Conservation (phyloP, 805 yeast species). For the Maudiozyma bulderi region DNA sequence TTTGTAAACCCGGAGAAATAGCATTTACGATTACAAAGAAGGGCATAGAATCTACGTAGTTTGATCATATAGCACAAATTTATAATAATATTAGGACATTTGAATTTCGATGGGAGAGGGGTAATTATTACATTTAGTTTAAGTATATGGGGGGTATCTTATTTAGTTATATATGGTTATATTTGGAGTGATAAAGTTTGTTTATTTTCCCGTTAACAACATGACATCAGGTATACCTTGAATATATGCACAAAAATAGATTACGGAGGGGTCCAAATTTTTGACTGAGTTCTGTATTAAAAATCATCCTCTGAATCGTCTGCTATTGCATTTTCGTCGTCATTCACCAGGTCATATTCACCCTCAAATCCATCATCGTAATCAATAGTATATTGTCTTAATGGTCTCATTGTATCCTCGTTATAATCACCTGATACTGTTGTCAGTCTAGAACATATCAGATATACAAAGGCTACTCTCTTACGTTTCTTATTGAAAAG, state of each 20-base stretch:
- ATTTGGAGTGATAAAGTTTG: too few species aligned
- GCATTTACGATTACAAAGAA: constrained; percentile 17
- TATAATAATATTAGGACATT: background rate
- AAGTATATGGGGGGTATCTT: background rate
- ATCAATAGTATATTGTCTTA: constrained; percentile 30
- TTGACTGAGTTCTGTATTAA: background rate
- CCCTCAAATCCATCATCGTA: constrained; percentile 33
- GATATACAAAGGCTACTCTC: constrained; percentile 77
- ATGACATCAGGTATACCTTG: too few species aligned
- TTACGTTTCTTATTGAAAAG: constrained; percentile 84
- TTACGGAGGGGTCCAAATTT: too few species aligned
- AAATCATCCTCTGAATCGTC: constrained; percentile 29
- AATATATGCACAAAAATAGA: too few species aligned
- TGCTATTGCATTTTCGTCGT: constrained; percentile 29
- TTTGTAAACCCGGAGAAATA: constrained; percentile 16
- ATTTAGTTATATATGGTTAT: too few species aligned
- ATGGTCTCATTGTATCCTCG: constrained; percentile 10
- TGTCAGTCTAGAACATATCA: constrained; percentile 45
- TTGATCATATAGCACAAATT: background rate
- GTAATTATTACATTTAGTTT: background rate
- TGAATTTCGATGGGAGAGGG: background rate
- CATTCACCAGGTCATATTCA: constrained; percentile 39
- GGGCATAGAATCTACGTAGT: constrained; percentile 17
- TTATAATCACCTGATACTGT: constrained; percentile 29
- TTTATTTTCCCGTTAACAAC: too few species aligned